A percentile compares a stretch with the other conserved stretches of the same genome.
phyloP scores from a whole-genome alignment of 306 rosid species.

The Cucumis sativus region Cucumber_9930_V3 NC_026658.2:23172501-23173000 shows the following conservation, averaged over 20 bases:
- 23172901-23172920: not conserved
- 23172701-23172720: not conserved
- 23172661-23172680: not conserved
- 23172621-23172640: not conserved
- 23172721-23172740: not conserved
- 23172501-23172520: not conserved
- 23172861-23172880: not conserved
- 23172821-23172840: not conserved
- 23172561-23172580: not conserved
- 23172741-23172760: not conserved
- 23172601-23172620: not conserved
- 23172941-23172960: not conserved
- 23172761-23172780: not conserved
- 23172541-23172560: not conserved
- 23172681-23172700: not conserved
- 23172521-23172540: not conserved
- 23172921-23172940: not conserved
- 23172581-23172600: conserved; percentile 1
- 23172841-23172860: not conserved
- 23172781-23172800: not conserved
- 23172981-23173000: not conserved
- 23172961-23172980: not conserved
- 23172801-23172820: not conserved
- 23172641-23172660: not conserved
- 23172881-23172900: not conserved